phyloP scores from a whole-genome alignment of 306 rosid genomes.

The Corylus heterophylla region DNA sequence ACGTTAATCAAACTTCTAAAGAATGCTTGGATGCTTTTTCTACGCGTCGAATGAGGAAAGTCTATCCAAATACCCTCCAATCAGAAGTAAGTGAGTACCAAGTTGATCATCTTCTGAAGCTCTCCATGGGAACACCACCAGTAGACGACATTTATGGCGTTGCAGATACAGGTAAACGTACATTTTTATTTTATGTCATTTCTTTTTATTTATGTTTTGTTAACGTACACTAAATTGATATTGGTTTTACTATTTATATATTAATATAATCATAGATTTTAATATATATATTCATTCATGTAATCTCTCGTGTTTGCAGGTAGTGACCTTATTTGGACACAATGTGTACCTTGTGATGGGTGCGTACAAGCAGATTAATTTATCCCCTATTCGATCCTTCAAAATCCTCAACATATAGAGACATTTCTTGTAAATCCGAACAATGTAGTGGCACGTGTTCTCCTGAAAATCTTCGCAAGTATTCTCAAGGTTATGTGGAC shows the following conservation, averaged over 20 bases:
- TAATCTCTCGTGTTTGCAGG: not conserved
- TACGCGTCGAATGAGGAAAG: too few species aligned
- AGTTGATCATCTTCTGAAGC: constrained; percentile 51
- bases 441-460: constrained; percentile 44
- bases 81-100: constrained; percentile 29
- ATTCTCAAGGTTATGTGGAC: constrained; percentile 45
- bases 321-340: constrained; percentile 61
- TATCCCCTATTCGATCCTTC: constrained; percentile 47
- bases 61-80: not conserved
- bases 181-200: too few species aligned
- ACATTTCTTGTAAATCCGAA: constrained; percentile 44
- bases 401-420: constrained; percentile 40
- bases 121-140: constrained; percentile 58
- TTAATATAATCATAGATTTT: too few species aligned
- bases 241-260: too few species aligned
- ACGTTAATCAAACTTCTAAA: too few species aligned
- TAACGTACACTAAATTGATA: too few species aligned
- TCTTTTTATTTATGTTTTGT: too few species aligned
- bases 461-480: constrained; percentile 37
- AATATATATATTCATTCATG: too few species aligned
- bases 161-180: constrained; percentile 47
- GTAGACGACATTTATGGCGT: constrained; percentile 51
- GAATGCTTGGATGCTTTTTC: too few species aligned
- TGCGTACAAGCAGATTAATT: constrained; percentile 38
- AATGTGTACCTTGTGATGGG: constrained; percentile 45